These are phyloP conservation scores for Thraustochytrium striatum DNA, from an alignment of 352 stramenopile genomes.

Conservation along the genomic window DNA sequence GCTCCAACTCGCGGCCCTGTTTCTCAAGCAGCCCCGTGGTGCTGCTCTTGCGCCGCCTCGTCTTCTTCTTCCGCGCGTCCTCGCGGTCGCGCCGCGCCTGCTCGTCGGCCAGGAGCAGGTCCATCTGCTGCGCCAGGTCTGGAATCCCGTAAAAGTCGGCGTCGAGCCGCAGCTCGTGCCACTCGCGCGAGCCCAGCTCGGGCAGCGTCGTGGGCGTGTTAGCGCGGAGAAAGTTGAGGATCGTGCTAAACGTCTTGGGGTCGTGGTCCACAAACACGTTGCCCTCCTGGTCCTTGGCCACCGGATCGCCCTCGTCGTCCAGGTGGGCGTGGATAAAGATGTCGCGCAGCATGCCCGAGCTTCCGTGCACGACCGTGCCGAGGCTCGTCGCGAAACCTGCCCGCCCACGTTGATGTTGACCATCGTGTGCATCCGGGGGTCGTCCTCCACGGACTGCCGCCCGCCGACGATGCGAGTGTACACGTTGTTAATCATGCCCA, in stretches of 20 bases:
- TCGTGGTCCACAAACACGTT: constrained; percentile 40
- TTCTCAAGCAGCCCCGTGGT: constrained; percentile 8
- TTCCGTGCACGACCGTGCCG: not conserved
- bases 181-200: constrained; percentile 10
- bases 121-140: not conserved
- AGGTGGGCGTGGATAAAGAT: constrained; percentile 2
- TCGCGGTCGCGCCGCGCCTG: not conserved
- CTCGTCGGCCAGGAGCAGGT: not conserved
- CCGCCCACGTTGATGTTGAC: constrained; percentile 41
- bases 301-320: not conserved
- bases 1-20: constrained; percentile 41
- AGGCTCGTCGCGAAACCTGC: constrained; percentile 28
- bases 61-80: not conserved
- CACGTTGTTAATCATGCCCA: too few relatives aligned
- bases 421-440: too few relatives aligned
- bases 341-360: constrained; percentile 21
- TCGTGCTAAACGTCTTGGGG: constrained; percentile 12
- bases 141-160: constrained; percentile 29
- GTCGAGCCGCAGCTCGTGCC: constrained; percentile 13
- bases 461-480: too few relatives aligned
- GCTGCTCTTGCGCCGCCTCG: not conserved
- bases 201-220: constrained; percentile 4
- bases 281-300: constrained; percentile 4
- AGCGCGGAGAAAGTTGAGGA: constrained; percentile 32
- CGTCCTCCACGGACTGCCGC: too few relatives aligned